Percentiles rank a stretch among this genome's conserved stretches.
These are phyloP conservation scores for Waitea zeae DNA, from an alignment of 1,284 basidiomycete genomes.

Conservation along the genomic window DNA sequence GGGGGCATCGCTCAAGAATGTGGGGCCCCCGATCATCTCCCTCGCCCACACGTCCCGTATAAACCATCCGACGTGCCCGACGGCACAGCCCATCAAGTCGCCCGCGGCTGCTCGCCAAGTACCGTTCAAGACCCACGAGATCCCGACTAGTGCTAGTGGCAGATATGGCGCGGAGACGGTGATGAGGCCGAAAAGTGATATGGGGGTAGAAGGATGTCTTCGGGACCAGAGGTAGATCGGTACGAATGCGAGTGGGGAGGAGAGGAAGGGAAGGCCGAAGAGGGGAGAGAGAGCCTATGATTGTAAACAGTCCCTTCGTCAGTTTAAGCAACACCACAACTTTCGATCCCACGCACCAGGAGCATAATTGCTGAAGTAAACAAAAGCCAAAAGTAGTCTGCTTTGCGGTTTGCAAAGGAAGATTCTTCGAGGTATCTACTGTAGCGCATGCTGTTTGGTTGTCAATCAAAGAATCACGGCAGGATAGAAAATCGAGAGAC, in stretches of 20 bases:
- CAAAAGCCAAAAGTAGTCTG: conserved; percentile 91
- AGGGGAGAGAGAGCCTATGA: conserved; percentile 63
- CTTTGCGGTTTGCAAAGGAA: conserved; percentile 77
- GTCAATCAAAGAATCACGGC: neutral
- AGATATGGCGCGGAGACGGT: conserved; percentile 94
- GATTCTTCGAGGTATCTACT: conserved; percentile 93
- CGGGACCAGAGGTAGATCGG: conserved; percentile 96
- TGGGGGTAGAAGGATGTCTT: conserved; percentile 84
- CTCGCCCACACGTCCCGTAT: conserved; percentile 87
- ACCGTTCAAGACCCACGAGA: conserved; percentile 83
- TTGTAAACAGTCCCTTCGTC: neutral
- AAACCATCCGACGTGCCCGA: conserved; percentile 89
- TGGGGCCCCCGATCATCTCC: conserved; percentile 72
- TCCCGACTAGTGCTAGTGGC: conserved; percentile 76
- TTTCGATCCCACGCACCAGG: conserved; percentile 36
- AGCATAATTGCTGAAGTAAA: conserved; percentile 68
- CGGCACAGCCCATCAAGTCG: conserved; percentile 76
- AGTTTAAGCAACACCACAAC: conserved; percentile 2
- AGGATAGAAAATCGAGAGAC: conserved; percentile 14
- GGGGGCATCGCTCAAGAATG: conserved; percentile 66
- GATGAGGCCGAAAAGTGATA: conserved; percentile 87
- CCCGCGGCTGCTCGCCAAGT: conserved; percentile 75
- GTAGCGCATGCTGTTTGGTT: conserved; percentile 68
- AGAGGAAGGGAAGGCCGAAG: conserved; percentile 81
- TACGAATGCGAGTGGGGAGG: conserved; percentile 78